Evolutionary conservation across 805 yeast species (phyloP).

Genomic region (Saccharomycopsis capsularis): DNA sequence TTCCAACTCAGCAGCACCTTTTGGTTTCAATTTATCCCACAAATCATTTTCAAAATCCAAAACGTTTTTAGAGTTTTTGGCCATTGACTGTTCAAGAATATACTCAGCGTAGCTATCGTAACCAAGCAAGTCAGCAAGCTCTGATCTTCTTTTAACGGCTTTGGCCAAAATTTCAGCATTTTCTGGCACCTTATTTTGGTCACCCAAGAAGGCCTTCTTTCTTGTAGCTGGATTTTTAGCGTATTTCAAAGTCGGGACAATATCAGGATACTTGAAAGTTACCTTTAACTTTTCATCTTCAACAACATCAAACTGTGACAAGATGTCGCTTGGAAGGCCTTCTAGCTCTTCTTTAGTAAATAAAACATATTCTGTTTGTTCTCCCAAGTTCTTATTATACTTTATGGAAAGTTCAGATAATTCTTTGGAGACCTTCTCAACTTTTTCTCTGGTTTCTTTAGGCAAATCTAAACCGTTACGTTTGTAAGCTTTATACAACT

Average conservation of each 20-base stretch:
- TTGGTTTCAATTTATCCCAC: conserved; percentile 47
- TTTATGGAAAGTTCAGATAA: conserved; percentile 50
- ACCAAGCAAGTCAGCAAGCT: conserved; percentile 58
- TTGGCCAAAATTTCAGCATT: conserved; percentile 56
- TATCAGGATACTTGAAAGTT: conserved; percentile 77
- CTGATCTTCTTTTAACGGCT: conserved; percentile 54
- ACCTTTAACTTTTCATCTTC: conserved; percentile 46
- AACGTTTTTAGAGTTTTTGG: conserved; percentile 58
- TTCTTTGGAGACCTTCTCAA: conserved; percentile 52
- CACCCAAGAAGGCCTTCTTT: conserved; percentile 55
- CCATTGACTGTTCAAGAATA: conserved; percentile 74
- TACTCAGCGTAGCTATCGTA: conserved; percentile 64
- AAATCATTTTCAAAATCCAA: conserved; percentile 56
- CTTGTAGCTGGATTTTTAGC: conserved; percentile 61
- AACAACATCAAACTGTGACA: conserved; percentile 49
- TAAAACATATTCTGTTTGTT: conserved; percentile 52
- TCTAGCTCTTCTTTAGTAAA: conserved; percentile 60
- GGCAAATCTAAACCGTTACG: conserved; percentile 66
- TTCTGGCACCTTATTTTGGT: conserved; percentile 58
- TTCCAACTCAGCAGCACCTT: conserved; percentile 50
- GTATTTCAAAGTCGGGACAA: conserved; percentile 68
- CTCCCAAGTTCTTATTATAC: conserved; percentile 62
- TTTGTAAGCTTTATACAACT: conserved; percentile 48
- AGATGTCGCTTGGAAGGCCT: conserved; percentile 64
- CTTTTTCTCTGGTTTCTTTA: conserved; percentile 44